Evolutionary conservation across 805 yeast genomes (phyloP).

Genomic region (Pichia sporocuriosa): DNA sequence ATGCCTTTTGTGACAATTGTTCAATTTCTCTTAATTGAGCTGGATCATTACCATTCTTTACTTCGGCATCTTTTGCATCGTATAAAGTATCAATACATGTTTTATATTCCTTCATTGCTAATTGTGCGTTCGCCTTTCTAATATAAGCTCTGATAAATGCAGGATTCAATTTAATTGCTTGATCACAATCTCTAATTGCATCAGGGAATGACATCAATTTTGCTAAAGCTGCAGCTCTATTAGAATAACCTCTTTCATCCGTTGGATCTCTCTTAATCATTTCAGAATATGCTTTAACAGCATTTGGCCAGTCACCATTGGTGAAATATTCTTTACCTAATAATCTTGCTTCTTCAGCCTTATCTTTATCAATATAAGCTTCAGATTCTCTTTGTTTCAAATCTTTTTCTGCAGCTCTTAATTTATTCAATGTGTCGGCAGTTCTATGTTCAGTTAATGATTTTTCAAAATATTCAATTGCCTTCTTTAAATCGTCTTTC

Average conservation of each 20-base stretch:
- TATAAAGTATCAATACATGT: constrained; percentile 76
- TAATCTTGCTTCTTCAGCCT: constrained; percentile 92
- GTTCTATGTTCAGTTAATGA: constrained; percentile 96
- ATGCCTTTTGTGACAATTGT: constrained; percentile 70
- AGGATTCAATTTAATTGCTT: constrained; percentile 85
- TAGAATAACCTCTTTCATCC: constrained; percentile 94
- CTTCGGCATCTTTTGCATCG: constrained; percentile 70
- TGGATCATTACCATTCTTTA: constrained; percentile 47
- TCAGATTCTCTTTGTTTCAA: constrained; percentile 71
- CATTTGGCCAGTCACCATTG: constrained; percentile 93
- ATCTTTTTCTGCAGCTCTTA: constrained; percentile 82
- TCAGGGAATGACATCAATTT: constrained; percentile 97
- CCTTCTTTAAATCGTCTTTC: constrained; percentile 61
- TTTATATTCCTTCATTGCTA: constrained; percentile 82
- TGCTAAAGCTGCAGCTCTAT: constrained; percentile 95
- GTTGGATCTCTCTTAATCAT: constrained; percentile 96
- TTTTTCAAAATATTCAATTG: constrained; percentile 76
- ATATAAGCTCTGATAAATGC: constrained; percentile 88
- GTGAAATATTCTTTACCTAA: constrained; percentile 86
- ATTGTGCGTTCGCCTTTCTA: constrained; percentile 91
- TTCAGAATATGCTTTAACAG: constrained; percentile 90
- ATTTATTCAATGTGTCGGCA: constrained; percentile 82
- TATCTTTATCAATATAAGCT: constrained; percentile 78
- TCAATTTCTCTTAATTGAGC: constrained; percentile 67
- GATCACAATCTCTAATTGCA: constrained; percentile 86